These are phyloP conservation scores for Citrus sp. DNA, from an alignment of 345 rosid genomes.

Conservation along the genomic window DNA sequence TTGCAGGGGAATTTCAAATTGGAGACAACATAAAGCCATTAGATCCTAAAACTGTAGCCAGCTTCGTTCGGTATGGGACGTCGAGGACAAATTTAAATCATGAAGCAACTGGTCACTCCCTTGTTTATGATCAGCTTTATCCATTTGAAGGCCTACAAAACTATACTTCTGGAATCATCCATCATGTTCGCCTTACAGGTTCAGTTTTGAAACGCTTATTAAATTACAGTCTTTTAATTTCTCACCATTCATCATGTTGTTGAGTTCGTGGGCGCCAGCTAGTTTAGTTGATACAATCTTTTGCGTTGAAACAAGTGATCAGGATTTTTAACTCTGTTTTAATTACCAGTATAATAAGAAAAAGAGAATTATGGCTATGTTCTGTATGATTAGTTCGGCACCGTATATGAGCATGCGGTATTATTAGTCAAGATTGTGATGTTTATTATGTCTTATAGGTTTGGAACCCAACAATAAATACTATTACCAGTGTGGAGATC, in stretches of 20 bases:
- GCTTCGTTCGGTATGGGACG: conserved; percentile 62
- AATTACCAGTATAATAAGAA: neutral
- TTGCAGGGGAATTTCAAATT: conserved; percentile 57
- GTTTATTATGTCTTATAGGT: conserved; percentile 20
- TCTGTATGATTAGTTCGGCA: neutral
- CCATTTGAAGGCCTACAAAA: conserved; percentile 54
- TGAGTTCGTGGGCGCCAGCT: neutral
- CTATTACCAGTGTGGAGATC: conserved; percentile 78
- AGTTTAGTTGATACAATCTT: neutral
- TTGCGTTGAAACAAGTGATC: too few relatives aligned
- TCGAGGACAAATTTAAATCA: conserved; percentile 15
- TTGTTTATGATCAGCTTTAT: conserved; percentile 67
- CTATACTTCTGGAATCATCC: conserved; percentile 88
- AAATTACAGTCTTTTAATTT: neutral
- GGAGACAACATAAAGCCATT: conserved; percentile 46
- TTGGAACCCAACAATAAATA: conserved; percentile 54
- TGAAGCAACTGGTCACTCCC: conserved; percentile 52
- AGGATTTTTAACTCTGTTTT: neutral
- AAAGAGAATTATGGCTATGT: neutral
- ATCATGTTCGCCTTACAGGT: conserved; percentile 76
- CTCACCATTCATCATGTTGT: too few relatives aligned
- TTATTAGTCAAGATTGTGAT: neutral
- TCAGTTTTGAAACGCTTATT: neutral
- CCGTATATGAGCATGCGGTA: neutral
- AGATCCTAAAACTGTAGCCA: conserved; percentile 50